These are phyloP conservation scores for Mallotus japonicus DNA, from an alignment of 441 rosid genomes.

Conservation along the genomic window DNA sequence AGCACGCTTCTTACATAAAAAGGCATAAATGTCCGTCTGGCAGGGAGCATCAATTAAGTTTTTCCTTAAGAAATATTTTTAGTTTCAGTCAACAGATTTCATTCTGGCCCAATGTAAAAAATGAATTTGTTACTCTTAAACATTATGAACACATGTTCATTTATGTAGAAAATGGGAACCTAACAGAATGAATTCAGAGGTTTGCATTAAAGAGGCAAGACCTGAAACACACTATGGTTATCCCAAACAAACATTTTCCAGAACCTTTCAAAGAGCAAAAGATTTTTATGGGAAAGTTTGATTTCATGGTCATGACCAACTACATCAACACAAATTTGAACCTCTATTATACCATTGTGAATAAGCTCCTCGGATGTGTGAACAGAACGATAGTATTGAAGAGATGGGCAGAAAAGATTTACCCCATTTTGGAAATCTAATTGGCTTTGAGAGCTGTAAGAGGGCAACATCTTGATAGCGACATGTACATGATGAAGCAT, in stretches of 20 bases:
- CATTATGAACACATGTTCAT: not conserved
- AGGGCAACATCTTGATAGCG: slow-evolving; percentile 86
- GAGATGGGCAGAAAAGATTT: slow-evolving; percentile 22
- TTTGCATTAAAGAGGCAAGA: not conserved
- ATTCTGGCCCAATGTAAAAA: not conserved
- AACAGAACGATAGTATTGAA: not conserved
- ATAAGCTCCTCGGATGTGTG: not conserved
- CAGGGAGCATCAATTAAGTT: not conserved
- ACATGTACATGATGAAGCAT: slow-evolving; percentile 63
- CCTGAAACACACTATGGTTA: not conserved
- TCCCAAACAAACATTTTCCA: not conserved
- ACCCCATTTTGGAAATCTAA: slow-evolving; percentile 66
- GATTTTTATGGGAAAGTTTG: not conserved
- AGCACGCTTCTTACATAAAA: not conserved
- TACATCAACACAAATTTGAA: slow-evolving; percentile 10
- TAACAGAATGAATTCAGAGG: not conserved
- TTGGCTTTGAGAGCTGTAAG: slow-evolving; percentile 63
- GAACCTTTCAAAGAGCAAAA: not conserved
- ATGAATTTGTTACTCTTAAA: not conserved
- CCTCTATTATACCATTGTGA: not conserved
- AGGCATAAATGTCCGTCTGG: too few relatives aligned
- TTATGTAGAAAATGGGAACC: not conserved
- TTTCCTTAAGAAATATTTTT: slow-evolving; percentile 1
- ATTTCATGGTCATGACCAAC: not conserved
- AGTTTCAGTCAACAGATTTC: not conserved